Conservation (phyloP, 129 eudicot genomes). For the Lactuca sativa region DNA sequence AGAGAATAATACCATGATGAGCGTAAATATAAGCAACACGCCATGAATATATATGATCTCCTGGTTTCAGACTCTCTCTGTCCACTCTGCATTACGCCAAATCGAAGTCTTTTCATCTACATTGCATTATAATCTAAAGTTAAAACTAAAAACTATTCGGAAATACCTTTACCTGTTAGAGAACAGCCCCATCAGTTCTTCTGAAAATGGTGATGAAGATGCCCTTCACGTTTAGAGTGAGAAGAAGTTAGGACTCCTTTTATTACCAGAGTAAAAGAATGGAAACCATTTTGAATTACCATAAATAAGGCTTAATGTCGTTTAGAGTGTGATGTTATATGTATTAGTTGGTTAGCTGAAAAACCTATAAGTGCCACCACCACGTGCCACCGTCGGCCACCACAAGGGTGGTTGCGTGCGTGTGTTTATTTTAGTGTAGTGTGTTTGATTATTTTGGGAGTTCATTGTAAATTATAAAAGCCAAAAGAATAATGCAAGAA, state of each 20-base stretch:
- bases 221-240: background rate
- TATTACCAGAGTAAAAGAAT: background rate
- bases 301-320: too few relatives aligned
- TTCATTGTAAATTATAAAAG: too few relatives aligned
- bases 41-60: constrained; percentile 97
- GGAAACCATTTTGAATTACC: constrained; percentile 14
- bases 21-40: constrained; percentile 80
- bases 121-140: background rate
- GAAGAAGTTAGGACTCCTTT: background rate
- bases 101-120: background rate
- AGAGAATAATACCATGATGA: constrained; percentile 62
- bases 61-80: constrained; percentile 65
- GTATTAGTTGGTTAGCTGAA: too few relatives aligned
- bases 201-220: background rate
- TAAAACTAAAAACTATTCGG: background rate
- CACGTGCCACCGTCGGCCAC: too few relatives aligned
- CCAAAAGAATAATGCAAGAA: too few relatives aligned
- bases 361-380: too few relatives aligned
- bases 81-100: constrained; percentile 40
- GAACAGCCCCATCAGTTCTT: constrained; percentile 57
- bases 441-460: too few relatives aligned
- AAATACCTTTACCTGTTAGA: constrained; percentile 51
- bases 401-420: too few relatives aligned
- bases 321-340: too few relatives aligned
- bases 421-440: too few relatives aligned